Evolutionary conservation across 768 basidiomycete species (phyloP), one percentile per base, ranked within the genome.

Genomic region (Phlebiopsis gigantea): DNA sequence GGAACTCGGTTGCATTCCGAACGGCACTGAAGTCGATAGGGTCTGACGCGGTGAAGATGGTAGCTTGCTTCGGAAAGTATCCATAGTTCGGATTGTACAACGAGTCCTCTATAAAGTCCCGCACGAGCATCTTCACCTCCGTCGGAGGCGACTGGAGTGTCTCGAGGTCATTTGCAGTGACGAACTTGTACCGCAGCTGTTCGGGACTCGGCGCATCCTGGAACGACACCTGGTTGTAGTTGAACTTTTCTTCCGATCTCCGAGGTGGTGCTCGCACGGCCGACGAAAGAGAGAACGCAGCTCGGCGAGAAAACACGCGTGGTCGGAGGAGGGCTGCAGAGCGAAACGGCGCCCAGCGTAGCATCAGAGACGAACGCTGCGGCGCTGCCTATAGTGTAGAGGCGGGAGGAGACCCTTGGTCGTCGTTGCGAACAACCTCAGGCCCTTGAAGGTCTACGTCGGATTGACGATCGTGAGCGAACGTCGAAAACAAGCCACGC

Each of bases 61-160:
- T 88, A 1, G 90, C 96, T 65, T 93, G 89, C 64, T 89, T 88
- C 28, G 93, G 85, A 69, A 99, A 98, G 73, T 99, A 99, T 34
- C 97, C 97, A 68, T 99, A 98, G 70, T 95, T 75, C 3, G 93
- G 95, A 69, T 99, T 98, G 75, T 99, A 99, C 34, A 99, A 73
- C 7, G 90, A 87, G 68, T 99, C 97, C 66, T 98, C 93, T 59
- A 99, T 93, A 68, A 89, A 99, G 73, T 99, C 96, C 61, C 97
- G 84, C 46, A 87, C 85, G 31, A 98, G 85, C 92, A 98, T 95
- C 71, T 90, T 92, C 55, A 95, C 94, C 53, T 83, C 77, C 45
- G 74, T 81, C 2, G 94, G 95, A 6, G 91, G 93, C 31, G 71
- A 68, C 7, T 69, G 72, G 52, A 72, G 70, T 56, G 67, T 70